phyloP scores from a whole-genome alignment of 208 protist genomes.

The Novymonas esmeraldas region DNA sequence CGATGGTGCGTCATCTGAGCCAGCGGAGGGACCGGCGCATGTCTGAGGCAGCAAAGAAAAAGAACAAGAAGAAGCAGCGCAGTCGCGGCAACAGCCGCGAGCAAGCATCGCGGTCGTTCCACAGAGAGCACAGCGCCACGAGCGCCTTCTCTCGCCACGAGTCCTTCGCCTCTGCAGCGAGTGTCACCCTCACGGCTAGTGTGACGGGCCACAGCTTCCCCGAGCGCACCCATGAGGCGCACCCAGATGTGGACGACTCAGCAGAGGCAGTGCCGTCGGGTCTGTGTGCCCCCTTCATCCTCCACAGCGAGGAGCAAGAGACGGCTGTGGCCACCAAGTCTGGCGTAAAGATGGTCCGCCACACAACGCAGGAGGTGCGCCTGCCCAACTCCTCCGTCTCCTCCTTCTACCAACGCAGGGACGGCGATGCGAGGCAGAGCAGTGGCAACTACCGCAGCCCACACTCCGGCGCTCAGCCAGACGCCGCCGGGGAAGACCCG shows the following conservation, averaged over 20 bases:
- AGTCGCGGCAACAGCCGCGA: background rate
- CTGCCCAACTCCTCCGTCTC: background rate
- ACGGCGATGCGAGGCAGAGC: background rate
- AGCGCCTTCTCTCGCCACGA: background rate
- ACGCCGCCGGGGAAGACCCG: too few species aligned
- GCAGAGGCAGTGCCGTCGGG: background rate
- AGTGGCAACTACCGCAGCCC: too few species aligned
- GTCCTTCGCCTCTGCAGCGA: background rate
- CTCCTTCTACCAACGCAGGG: background rate
- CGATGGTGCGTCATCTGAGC: background rate
- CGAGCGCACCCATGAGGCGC: background rate
- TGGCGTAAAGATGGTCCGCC: background rate
- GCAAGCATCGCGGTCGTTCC: background rate
- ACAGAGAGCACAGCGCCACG: background rate
- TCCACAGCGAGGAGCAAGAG: background rate
- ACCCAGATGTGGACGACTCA: background rate
- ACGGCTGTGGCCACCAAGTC: background rate
- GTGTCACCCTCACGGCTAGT: background rate
- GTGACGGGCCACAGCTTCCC: background rate
- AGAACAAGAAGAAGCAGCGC: background rate
- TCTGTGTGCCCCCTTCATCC: background rate
- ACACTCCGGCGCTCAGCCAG: too few species aligned
- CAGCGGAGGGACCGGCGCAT: constrained; percentile 1
- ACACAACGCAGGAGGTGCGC: background rate
- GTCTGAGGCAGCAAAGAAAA: background rate